phyloP scores from a whole-genome alignment of 805 yeast species.

The Metschnikowia bowlesiae region DNA sequence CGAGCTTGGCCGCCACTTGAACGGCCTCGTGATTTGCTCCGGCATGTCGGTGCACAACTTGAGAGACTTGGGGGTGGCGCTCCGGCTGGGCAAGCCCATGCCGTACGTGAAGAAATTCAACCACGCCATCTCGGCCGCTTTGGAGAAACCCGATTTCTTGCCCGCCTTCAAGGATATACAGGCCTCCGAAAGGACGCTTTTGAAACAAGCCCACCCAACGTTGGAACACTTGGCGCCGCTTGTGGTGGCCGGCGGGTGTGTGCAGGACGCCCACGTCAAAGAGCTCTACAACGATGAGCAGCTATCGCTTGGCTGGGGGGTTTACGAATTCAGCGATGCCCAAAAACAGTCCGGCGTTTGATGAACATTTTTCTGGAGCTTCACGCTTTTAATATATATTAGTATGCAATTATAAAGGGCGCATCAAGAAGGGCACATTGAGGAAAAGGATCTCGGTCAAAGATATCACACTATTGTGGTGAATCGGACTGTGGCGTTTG shows the following conservation, averaged over 20 bases:
- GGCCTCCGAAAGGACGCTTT: constrained; percentile 24
- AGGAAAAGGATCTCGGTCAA: neutral
- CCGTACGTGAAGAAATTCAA: constrained; percentile 57
- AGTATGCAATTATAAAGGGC: neutral
- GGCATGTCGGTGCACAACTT: constrained; percentile 83
- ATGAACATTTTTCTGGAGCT: too few species aligned
- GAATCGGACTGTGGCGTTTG: too few species aligned
- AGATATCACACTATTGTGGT: too few species aligned
- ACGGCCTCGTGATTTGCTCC: constrained; percentile 53
- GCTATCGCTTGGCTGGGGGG: constrained; percentile 65
- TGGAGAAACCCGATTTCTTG: constrained; percentile 33
- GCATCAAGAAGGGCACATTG: too few species aligned
- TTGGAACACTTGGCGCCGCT: constrained; percentile 70
- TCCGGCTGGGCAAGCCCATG: constrained; percentile 16
- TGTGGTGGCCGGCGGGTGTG: constrained; percentile 51
- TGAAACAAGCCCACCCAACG: constrained; percentile 65
- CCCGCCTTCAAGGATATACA: constrained; percentile 35
- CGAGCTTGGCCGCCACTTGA: constrained; percentile 17
- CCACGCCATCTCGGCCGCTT: constrained; percentile 32
- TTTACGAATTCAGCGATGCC: constrained; percentile 43
- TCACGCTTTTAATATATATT: neutral
- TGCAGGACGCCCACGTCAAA: constrained; percentile 21
- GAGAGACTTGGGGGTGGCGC: constrained; percentile 41
- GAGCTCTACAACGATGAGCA: constrained; percentile 44
- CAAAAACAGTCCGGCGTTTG: neutral